Evolutionary conservation across 23 red algal species (phyloP).

Genomic region (Gracilaria gracilis): DNA sequence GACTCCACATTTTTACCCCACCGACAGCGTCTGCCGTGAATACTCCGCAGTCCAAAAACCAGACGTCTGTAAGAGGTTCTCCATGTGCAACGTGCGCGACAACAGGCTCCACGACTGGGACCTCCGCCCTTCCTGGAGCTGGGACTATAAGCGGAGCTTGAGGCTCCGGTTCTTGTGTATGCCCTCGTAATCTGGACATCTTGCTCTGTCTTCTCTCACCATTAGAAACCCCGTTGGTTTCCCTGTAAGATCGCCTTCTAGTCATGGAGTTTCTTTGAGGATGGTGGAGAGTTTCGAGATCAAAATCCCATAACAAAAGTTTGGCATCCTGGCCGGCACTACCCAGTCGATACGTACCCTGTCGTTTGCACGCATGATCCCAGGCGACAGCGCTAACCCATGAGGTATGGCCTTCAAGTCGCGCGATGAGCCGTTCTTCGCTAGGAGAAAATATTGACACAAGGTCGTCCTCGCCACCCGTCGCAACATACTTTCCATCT

Average conservation of each 20-base stretch:
- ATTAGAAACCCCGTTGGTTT: constrained; percentile 13
- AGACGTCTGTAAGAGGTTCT: constrained; percentile 88
- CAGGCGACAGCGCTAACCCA: constrained; percentile 85
- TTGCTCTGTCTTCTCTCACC: constrained; percentile 41
- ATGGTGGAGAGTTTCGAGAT: constrained; percentile 74
- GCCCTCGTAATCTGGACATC: constrained; percentile 45
- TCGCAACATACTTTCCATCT: constrained; percentile 92
- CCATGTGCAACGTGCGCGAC: constrained; percentile 86
- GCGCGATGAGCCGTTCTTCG: constrained; percentile 75
- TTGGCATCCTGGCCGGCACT: constrained; percentile 92
- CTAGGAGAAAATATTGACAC: constrained; percentile 85
- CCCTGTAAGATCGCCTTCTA: constrained; percentile 41
- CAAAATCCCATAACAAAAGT: constrained; percentile 95
- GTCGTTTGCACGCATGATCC: constrained; percentile 56
- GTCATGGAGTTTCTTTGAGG: constrained; percentile 40
- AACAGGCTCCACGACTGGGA: constrained; percentile 85
- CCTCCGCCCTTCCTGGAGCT: constrained; percentile 71
- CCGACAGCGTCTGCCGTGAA: constrained; percentile 81
- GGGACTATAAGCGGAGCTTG: constrained; percentile 39
- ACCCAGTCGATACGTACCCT: constrained; percentile 82
- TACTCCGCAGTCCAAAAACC: constrained; percentile 76
- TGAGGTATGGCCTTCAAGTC: constrained; percentile 77
- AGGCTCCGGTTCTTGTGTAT: constrained; percentile 28
- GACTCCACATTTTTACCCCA: constrained; percentile 82
- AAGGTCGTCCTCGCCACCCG: constrained; percentile 97